phyloP scores from a whole-genome alignment of 2,329 filamentous ascomycete species.

The Colletotrichum australisinense region DNA sequence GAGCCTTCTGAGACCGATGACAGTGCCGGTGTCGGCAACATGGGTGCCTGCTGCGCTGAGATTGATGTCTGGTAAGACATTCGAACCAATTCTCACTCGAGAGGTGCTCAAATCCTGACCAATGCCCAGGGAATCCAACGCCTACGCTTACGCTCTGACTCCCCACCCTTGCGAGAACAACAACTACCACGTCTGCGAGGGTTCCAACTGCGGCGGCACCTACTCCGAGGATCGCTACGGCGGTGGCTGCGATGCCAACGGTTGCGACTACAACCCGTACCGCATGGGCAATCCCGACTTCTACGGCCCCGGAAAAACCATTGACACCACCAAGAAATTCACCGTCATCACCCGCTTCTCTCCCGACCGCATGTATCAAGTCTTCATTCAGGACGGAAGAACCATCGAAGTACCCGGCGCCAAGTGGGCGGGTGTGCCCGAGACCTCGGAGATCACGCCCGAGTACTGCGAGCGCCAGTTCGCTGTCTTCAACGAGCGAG shows the following conservation, averaged over 20 bases:
- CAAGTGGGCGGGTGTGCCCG: constrained; percentile 55
- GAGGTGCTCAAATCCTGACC: constrained; percentile 32
- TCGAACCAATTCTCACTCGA: too few relatives aligned
- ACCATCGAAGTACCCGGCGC: constrained; percentile 36
- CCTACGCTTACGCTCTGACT: constrained; percentile 40
- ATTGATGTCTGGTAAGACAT: constrained; percentile 39
- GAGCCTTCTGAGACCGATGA: constrained; percentile 36
- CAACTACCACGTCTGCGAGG: constrained; percentile 37
- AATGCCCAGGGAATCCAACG: constrained; percentile 38
- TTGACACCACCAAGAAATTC: constrained; percentile 68
- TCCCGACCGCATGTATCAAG: constrained; percentile 31
- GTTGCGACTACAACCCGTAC: constrained; percentile 75
- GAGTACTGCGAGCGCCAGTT: constrained; percentile 67
- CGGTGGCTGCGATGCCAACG: constrained; percentile 72
- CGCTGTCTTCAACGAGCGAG: constrained; percentile 61
- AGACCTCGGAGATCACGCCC: constrained; percentile 66
- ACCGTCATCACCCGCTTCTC: constrained; percentile 72
- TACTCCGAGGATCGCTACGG: constrained; percentile 62
- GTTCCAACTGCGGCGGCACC: constrained; percentile 57
- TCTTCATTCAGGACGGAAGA: constrained; percentile 36
- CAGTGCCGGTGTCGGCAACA: constrained; percentile 39
- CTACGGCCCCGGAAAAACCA: constrained; percentile 67
- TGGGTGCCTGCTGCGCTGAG: constrained; percentile 41
- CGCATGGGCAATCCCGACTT: constrained; percentile 68
- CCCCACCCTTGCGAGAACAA: constrained; percentile 39